Conservation (phyloP, 192 early-diverging fungal genomes). For the Umbelopsis ramanniana region DNA sequence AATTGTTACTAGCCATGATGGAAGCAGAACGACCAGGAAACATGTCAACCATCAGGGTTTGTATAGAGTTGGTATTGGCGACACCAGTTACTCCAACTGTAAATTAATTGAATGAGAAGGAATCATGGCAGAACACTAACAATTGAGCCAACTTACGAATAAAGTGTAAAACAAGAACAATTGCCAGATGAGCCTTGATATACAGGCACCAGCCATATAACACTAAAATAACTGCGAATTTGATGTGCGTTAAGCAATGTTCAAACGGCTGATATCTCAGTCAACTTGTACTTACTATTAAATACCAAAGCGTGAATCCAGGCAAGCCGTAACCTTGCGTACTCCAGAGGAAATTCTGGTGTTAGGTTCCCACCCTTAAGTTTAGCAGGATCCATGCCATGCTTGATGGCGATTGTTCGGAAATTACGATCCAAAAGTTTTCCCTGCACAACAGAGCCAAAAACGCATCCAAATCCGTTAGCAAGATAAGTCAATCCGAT, state of each 20-base stretch:
- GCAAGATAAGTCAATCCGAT: constrained; percentile 32
- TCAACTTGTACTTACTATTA: constrained; percentile 1
- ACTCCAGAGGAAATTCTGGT: constrained; percentile 23
- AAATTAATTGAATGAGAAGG: background rate
- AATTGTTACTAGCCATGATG: constrained; percentile 31
- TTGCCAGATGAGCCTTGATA: constrained; percentile 21
- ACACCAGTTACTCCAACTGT: constrained; percentile 22
- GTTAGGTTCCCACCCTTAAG: background rate
- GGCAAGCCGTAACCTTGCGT: constrained; percentile 26
- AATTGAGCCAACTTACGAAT: constrained; percentile 5
- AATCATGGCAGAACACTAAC: background rate
- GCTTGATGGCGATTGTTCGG: background rate
- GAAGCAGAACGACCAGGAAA: constrained; percentile 30
- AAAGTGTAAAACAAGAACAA: constrained; percentile 27
- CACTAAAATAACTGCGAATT: background rate
- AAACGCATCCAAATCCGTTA: constrained; percentile 24
- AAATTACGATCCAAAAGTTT: constrained; percentile 25
- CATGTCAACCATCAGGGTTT: constrained; percentile 30
- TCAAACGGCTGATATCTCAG: background rate
- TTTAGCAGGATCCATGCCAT: background rate
- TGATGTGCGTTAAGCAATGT: background rate
- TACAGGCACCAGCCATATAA: constrained; percentile 37
- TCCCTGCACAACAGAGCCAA: constrained; percentile 25
- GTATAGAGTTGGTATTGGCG: constrained; percentile 23
- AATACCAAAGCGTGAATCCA: constrained; percentile 23